Percentiles rank a stretch among this genome's conserved stretches.
phyloP scores from a whole-genome alignment of 2,329 filamentous ascomycete genomes.

The Neopestalotiopsis sp. region DNA sequence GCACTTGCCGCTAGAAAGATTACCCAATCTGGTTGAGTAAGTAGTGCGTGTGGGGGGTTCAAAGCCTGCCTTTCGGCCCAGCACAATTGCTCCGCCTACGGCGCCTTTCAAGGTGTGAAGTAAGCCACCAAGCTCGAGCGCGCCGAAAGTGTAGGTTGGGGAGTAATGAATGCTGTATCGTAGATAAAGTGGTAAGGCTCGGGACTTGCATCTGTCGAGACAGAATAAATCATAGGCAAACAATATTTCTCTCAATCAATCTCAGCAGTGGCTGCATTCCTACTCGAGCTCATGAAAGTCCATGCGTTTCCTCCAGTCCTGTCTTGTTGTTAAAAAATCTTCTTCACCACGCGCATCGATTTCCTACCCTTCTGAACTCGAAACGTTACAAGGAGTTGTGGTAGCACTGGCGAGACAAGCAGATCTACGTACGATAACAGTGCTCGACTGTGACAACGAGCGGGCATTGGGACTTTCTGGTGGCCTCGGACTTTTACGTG shows the following conservation, averaged over 20 bases:
- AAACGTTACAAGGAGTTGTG: neutral
- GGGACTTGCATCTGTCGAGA: neutral
- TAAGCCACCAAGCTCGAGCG: neutral
- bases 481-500: neutral
- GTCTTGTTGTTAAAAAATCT: neutral
- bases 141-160: neutral
- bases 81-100: neutral
- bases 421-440: neutral
- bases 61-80: neutral
- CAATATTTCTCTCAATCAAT: neutral
- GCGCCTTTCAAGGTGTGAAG: neutral
- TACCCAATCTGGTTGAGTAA: constrained; percentile 3
- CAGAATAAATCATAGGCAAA: neutral
- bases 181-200: constrained; percentile 12
- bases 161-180: neutral
- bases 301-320: neutral
- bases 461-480: neutral
- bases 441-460: neutral
- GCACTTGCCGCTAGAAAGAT: neutral
- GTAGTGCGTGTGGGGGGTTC: neutral
- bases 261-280: neutral
- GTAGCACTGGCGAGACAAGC: neutral
- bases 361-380: neutral
- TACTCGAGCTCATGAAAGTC: neutral
- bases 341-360: neutral